Evolutionary conservation across 1,284 basidiomycete species (phyloP).

Genomic region (Meira nashicola): DNA sequence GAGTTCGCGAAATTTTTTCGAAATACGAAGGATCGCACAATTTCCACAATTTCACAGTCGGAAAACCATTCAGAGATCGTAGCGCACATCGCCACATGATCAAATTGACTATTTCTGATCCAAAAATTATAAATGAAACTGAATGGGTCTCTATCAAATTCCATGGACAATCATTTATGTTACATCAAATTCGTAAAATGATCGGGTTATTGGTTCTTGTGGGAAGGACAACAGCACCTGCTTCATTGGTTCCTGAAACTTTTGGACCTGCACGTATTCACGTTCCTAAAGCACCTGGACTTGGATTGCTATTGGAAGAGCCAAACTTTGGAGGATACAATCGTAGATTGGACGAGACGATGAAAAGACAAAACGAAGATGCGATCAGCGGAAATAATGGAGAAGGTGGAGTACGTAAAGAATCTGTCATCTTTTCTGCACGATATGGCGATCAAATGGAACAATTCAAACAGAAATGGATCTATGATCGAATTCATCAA

Average conservation of each 20-base stretch:
- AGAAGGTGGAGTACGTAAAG: conserved; percentile 16
- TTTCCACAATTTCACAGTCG: conserved; percentile 96
- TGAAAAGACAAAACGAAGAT: conserved; percentile 54
- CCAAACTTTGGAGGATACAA: conserved; percentile 78
- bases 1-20: conserved; percentile 18
- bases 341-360: conserved; percentile 59
- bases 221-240: conserved; percentile 32
- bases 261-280: conserved; percentile 69
- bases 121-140: conserved; percentile 72
- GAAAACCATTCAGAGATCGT: conserved; percentile 74
- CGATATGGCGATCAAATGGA: conserved; percentile 28
- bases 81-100: conserved; percentile 77
- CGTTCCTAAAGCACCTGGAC: conserved; percentile 91
- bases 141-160: conserved; percentile 93
- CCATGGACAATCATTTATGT: conserved; percentile 97
- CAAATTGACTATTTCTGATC: conserved; percentile 37
- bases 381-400: conserved; percentile 19
- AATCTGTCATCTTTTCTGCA: conserved; percentile 23
- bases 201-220: conserved; percentile 75
- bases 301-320: conserved; percentile 89
- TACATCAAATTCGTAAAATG: conserved; percentile 97
- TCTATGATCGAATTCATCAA: conserved; percentile 53
- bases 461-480: conserved; percentile 44
- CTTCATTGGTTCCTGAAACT: conserved; percentile 54
- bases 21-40: conserved; percentile 58